These are phyloP conservation scores for Kuraishia capsulata DNA, from an alignment of 805 yeast genomes.

Conservation along the genomic window DNA sequence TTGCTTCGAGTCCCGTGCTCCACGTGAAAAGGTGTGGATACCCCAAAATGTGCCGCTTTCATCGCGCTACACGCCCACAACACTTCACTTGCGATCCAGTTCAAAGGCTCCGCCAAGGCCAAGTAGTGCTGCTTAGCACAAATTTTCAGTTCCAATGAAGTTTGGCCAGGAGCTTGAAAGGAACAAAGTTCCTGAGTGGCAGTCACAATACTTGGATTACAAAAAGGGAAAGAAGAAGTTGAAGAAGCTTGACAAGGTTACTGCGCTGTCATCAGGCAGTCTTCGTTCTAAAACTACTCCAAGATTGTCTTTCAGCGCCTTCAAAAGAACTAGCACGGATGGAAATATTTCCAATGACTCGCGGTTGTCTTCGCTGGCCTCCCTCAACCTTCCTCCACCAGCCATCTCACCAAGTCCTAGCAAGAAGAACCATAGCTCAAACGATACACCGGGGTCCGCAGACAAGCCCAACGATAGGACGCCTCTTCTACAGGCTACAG, in stretches of 20 bases:
- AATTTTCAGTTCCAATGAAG: too few species aligned
- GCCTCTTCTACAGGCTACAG: conserved; percentile 9
- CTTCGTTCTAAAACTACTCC: neutral
- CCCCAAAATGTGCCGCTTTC: too few species aligned
- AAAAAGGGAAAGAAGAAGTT: conserved; percentile 35
- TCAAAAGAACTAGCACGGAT: neutral
- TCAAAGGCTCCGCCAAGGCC: too few species aligned
- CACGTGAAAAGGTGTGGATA: too few species aligned
- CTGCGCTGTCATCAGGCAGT: conserved; percentile 1
- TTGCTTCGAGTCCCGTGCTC: too few species aligned
- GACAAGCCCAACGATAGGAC: conserved; percentile 15
- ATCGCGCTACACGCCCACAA: too few species aligned
- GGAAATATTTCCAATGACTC: neutral
- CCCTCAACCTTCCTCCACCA: conserved; percentile 18
- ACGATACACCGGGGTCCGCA: neutral
- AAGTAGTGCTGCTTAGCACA: too few species aligned
- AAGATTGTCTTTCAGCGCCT: neutral
- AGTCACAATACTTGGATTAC: conserved; percentile 68
- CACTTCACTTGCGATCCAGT: too few species aligned
- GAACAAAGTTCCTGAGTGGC: conserved; percentile 83
- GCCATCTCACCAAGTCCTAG: conserved; percentile 6
- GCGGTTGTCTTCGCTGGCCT: conserved; percentile 8
- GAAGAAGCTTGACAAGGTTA: conserved; percentile 13
- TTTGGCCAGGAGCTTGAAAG: conserved; percentile 60
- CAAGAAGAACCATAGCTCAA: neutral